Evolutionary conservation across 2,329 filamentous ascomycete species (phyloP), one percentile per base, ranked within the genome.

Genomic region (Colletotrichum godetiae): DNA sequence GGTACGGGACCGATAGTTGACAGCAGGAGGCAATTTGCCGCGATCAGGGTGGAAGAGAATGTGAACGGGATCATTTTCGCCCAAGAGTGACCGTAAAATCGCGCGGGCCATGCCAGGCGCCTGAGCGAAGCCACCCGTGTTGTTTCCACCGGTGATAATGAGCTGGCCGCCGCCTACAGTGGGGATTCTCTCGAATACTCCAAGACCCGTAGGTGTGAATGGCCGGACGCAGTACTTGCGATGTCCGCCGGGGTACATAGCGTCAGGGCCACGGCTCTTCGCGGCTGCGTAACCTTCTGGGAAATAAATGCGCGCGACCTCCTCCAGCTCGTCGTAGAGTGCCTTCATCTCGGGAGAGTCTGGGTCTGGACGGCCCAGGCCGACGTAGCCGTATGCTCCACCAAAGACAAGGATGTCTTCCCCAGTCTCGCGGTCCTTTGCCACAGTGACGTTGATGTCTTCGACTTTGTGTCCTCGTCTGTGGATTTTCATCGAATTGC

Each of bases 361-460:
- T 29, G 59, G 65, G 22, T 57, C 52, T 12, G 66, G 66, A 56
- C 65, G 70, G 49, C 62, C 70, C 24, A 68, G 49, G 5, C 70
- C 70, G 15, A 68, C 66, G 57, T 68, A 73, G 24, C 70, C 70
- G 65, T 73, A 73, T 13, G 46, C 70, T 22, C 65, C 65, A 13
- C 70, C 70, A 29, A 73, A 64, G 64, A 73, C 62, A 8, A 73
- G 59, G 10, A 73, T 69, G 24, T 68, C 65, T 19, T 68, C 70
- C 15, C 65, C 70, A 8, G 65, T 73, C 29, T 68, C 57, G 31
- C 37, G 19, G 42, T 73, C 65, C 15, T 53, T 68, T 6, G 70
- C 65, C 10, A 68, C 70, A 4, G 70, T 73, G 42, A 73, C 52
- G 37, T 73, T 73, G 6, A 68, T 68, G 22, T 73, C 70, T 53